phyloP scores from a whole-genome alignment of 1,139 yeast species.

The Geotrichum bryndzae region DNA sequence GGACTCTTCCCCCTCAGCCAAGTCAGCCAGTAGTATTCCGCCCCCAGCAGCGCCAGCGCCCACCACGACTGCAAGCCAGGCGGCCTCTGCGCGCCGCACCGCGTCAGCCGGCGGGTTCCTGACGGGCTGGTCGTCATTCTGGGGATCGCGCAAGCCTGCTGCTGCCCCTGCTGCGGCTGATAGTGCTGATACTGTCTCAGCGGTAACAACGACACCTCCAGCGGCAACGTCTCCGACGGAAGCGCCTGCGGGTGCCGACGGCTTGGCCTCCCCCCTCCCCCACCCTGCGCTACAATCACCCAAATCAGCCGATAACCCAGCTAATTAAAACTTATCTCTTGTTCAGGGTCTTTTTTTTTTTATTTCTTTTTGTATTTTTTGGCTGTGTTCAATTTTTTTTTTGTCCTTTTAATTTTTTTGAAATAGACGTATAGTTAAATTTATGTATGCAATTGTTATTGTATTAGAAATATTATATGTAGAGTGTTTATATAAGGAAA shows the following conservation, averaged over 20 bases:
- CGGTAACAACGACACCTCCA: neutral
- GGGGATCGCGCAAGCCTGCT: constrained; percentile 11
- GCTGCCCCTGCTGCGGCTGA: neutral
- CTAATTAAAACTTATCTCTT: neutral
- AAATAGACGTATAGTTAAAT: no score
- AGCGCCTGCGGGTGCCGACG: neutral
- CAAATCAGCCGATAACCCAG: neutral
- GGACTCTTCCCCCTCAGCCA: neutral
- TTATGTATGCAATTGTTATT: no score
- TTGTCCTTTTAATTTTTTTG: no score
- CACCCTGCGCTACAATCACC: neutral
- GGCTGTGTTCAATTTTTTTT: neutral
- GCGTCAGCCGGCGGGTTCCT: constrained; percentile 8
- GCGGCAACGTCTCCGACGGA: neutral
- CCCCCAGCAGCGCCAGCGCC: neutral
- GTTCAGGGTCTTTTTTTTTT: neutral
- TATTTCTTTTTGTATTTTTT: neutral
- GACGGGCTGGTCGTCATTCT: constrained; percentile 14
- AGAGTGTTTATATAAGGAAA: no score
- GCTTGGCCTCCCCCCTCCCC: neutral
- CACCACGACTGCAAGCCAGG: neutral
- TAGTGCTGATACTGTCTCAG: neutral
- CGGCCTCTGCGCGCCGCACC: neutral
- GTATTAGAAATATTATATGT: no score
- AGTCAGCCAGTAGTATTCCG: neutral